phyloP scores from a whole-genome alignment of 768 basidiomycete species.

The Panaeolus cyanescens region DNA sequence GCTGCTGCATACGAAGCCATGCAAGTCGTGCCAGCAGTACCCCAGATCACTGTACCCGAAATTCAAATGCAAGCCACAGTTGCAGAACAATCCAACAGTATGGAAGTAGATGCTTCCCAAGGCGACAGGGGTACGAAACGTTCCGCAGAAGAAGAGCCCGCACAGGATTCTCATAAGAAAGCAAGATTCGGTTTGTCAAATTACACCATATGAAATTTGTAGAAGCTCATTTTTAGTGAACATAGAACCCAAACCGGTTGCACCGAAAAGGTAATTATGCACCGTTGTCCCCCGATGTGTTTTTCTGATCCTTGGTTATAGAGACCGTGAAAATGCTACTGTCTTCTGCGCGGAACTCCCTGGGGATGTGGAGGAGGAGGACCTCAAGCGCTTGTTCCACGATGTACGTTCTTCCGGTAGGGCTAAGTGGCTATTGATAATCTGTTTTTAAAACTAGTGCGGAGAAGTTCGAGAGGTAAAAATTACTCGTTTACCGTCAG shows the following conservation, averaged over 20 bases:
- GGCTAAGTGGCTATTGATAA: no score
- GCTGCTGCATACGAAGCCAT: slow-evolving; percentile 44
- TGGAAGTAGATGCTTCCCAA: slow-evolving; percentile 41
- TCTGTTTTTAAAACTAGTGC: slow-evolving; percentile 56
- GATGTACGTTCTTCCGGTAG: slow-evolving; percentile 80
- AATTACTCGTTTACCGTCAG: slow-evolving; percentile 58
- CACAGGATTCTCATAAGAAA: slow-evolving; percentile 53
- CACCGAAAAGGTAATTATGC: slow-evolving; percentile 59
- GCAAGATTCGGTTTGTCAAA: slow-evolving; percentile 55
- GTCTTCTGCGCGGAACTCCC: slow-evolving; percentile 84
- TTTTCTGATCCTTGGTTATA: slow-evolving; percentile 26
- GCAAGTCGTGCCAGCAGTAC: slow-evolving; percentile 37
- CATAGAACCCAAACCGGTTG: slow-evolving; percentile 45
- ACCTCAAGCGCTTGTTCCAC: slow-evolving; percentile 76
- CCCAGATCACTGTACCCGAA: neutral
- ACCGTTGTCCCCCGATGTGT: slow-evolving; percentile 6
- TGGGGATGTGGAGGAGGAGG: slow-evolving; percentile 55
- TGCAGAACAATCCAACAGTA: slow-evolving; percentile 17
- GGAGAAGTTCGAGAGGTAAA: slow-evolving; percentile 86
- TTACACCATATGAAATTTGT: neutral
- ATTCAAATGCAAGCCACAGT: neutral
- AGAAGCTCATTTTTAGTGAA: neutral
- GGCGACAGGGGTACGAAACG: slow-evolving; percentile 55
- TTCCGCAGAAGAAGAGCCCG: slow-evolving; percentile 55
- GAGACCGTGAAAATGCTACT: slow-evolving; percentile 94